Evolutionary conservation across 2,329 filamentous ascomycete species (phyloP).

Genomic region (Cercospora sp.): DNA sequence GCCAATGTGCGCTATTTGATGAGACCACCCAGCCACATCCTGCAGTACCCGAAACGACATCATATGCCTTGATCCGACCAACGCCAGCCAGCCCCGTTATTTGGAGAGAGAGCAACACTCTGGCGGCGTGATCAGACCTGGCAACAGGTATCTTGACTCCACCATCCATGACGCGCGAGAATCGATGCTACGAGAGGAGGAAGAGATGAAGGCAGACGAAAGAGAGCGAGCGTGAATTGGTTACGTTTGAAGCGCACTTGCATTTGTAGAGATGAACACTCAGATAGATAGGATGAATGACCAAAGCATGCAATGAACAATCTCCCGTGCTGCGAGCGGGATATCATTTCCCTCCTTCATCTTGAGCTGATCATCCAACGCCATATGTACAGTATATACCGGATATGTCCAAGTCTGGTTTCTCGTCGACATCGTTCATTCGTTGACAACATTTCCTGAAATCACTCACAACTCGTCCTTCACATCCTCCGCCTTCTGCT

Average conservation of each 20-base stretch:
- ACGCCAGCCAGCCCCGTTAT: not conserved
- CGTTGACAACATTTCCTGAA: not conserved
- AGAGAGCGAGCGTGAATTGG: not conserved
- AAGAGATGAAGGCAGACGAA: not conserved
- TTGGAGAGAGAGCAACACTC: not conserved
- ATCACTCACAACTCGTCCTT: slow-evolving; percentile 13
- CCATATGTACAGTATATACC: not conserved
- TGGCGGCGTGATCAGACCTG: not conserved
- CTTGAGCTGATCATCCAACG: not conserved
- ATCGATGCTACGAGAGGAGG: not conserved
- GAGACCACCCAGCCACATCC: not conserved
- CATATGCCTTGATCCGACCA: not conserved
- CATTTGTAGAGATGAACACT: not conserved
- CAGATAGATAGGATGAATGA: not conserved
- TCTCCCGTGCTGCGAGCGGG: not conserved
- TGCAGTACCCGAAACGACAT: not conserved
- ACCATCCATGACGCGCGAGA: not conserved
- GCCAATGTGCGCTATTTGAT: not conserved
- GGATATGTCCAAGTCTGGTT: not conserved
- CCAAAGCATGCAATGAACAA: not conserved
- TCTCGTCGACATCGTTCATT: not conserved
- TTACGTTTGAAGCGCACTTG: not conserved
- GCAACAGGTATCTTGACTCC: not conserved
- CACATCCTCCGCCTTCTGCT: slow-evolving; percentile 9
- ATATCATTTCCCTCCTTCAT: not conserved